These are phyloP conservation scores for Aphanomyces invadans DNA, from an alignment of 352 stramenopile genomes.

Conservation along the genomic window DNA sequence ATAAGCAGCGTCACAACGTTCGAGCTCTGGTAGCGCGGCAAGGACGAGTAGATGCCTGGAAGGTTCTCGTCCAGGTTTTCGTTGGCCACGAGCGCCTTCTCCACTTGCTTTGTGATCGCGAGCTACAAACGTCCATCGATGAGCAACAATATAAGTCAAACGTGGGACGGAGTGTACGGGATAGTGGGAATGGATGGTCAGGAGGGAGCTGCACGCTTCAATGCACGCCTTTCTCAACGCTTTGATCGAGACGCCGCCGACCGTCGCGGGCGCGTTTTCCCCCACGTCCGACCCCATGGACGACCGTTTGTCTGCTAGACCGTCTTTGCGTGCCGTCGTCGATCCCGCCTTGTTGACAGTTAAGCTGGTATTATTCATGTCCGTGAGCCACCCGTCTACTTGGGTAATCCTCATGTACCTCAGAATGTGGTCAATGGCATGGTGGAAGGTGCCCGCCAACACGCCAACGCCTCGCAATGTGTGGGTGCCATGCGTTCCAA, in stretches of 20 bases:
- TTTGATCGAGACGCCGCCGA: slow-evolving; percentile 68
- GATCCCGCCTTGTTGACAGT: slow-evolving; percentile 31
- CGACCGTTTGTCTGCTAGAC: slow-evolving; percentile 21
- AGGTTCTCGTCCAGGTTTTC: slow-evolving; percentile 44
- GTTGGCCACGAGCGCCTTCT: slow-evolving; percentile 46
- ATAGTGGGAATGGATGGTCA: slow-evolving; percentile 74
- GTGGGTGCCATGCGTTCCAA: slow-evolving; percentile 73
- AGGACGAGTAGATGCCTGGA: slow-evolving; percentile 59
- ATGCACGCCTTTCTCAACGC: slow-evolving; percentile 64
- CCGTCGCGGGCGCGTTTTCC: slow-evolving; percentile 27
- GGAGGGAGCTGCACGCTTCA: slow-evolving; percentile 69
- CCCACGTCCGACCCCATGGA: background rate
- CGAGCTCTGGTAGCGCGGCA: slow-evolving; percentile 79
- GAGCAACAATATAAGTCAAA: too few relatives aligned
- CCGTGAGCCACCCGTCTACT: too few relatives aligned
- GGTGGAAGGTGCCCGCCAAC: slow-evolving; percentile 69
- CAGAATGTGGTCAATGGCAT: slow-evolving; percentile 69
- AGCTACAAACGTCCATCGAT: slow-evolving; percentile 28
- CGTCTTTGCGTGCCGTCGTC: background rate
- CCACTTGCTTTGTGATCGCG: slow-evolving; percentile 71
- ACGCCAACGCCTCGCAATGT: slow-evolving; percentile 70
- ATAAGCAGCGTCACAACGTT: slow-evolving; percentile 78
- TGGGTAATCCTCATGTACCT: too few relatives aligned
- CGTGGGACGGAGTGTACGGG: slow-evolving; percentile 33
- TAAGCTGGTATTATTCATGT: slow-evolving; percentile 10